These are phyloP conservation scores for Xylariaceae sp. DNA, from an alignment of 2,329 filamentous ascomycete genomes.

Conservation along the genomic window DNA sequence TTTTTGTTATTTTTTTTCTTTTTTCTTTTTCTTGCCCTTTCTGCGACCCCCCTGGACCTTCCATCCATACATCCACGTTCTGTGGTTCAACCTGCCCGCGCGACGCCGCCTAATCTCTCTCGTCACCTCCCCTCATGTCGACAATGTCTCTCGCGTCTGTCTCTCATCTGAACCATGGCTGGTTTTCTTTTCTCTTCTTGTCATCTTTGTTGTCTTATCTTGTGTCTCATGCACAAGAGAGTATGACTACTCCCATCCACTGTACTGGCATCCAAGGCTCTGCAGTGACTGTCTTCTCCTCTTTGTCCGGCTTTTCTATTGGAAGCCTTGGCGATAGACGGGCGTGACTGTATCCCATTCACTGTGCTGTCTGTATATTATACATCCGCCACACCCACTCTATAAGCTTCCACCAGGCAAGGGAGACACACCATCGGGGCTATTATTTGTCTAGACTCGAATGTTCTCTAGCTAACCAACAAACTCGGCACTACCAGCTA, in stretches of 20 bases:
- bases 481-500: conserved; percentile 30
- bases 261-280: neutral
- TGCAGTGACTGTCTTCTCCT: neutral
- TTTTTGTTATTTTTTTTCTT: conserved; percentile 7
- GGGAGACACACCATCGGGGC: conserved; percentile 9
- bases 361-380: neutral
- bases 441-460: conserved; percentile 8
- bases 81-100: conserved; percentile 4
- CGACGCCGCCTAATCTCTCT: neutral
- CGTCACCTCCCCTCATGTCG: neutral
- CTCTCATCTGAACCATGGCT: neutral
- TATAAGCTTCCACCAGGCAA: conserved; percentile 11
- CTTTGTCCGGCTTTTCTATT: conserved; percentile 1
- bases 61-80: neutral
- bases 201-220: neutral
- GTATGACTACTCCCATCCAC: neutral
- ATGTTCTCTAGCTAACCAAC: conserved; percentile 25
- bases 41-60: conserved; percentile 1
- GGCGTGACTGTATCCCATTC: neutral
- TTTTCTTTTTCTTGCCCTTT: neutral
- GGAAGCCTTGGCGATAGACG: neutral
- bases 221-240: neutral
- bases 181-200: neutral
- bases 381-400: conserved; percentile 22
- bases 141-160: neutral